A percentile compares a stretch with the other conserved stretches of the same genome.
Evolutionary conservation across 768 basidiomycete genomes (phyloP).

Genomic region (Tricholoma terreum): DNA sequence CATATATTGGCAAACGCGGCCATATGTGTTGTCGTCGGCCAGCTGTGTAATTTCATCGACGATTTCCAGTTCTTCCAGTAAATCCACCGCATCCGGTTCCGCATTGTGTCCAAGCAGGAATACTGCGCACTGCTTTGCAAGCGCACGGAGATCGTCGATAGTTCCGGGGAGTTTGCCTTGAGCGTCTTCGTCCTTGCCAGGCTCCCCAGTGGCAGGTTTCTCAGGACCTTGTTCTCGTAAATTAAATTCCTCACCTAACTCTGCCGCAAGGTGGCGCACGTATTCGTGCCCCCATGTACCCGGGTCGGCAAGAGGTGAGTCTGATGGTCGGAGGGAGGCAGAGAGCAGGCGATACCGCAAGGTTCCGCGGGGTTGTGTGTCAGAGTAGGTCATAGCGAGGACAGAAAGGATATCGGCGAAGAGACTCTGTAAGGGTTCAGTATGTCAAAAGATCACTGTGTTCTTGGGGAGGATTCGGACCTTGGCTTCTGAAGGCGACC

Average conservation of each 20-base stretch:
- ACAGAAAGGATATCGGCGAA: conserved; percentile 98
- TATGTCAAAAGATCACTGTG: conserved; percentile 1
- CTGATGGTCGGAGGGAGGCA: conserved; percentile 59
- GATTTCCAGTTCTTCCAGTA: conserved; percentile 91
- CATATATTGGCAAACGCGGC: conserved; percentile 94
- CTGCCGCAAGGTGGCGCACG: conserved; percentile 92
- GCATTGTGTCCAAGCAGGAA: conserved; percentile 94
- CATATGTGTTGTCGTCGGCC: conserved; percentile 85
- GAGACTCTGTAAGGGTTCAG: conserved; percentile 57
- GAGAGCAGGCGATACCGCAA: conserved; percentile 89
- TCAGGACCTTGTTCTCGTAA: conserved; percentile 52
- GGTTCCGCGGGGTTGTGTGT: conserved; percentile 94
- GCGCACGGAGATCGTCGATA: conserved; percentile 67
- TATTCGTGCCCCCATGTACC: conserved; percentile 99
- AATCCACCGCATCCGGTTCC: conserved; percentile 96
- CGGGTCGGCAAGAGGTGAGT: conserved; percentile 76
- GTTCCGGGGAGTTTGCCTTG: conserved; percentile 49
- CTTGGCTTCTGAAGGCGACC: conserved; percentile 77
- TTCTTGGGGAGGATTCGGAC: conserved; percentile 30
- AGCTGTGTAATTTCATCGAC: conserved; percentile 72
- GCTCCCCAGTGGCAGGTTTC: conserved; percentile 25
- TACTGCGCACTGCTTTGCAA: conserved; percentile 81
- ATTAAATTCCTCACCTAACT: conserved; percentile 91
- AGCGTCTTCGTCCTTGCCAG: conserved; percentile 26
- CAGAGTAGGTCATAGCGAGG: conserved; percentile 99